These are phyloP conservation scores for Aspergillus glaucus DNA, from an alignment of 2,329 filamentous ascomycete species.

Conservation along the genomic window DNA sequence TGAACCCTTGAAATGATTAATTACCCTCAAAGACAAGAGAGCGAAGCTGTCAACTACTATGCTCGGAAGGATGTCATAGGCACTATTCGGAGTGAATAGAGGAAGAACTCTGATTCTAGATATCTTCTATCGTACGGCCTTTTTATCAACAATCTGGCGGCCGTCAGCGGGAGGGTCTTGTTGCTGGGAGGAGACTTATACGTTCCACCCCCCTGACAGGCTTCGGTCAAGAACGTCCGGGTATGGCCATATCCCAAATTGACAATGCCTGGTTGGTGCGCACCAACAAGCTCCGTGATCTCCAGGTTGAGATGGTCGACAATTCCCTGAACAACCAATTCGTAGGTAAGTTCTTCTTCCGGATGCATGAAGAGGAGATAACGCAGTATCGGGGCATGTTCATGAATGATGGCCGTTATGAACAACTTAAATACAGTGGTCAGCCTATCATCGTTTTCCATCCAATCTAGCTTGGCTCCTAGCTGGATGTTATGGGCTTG, in stretches of 20 bases:
- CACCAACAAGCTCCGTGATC: not conserved
- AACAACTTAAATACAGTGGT: not conserved
- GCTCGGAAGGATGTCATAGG: no score
- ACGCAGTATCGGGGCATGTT: not conserved
- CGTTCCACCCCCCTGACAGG: not conserved
- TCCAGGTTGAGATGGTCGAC: not conserved
- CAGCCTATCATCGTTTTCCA: not conserved
- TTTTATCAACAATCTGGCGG: no score
- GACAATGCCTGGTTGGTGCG: not conserved
- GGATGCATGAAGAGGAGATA: not conserved
- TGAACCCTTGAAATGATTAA: no score
- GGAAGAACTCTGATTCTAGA: no score
- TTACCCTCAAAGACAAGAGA: no score
- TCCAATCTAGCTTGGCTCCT: not conserved
- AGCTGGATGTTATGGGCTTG: not conserved
- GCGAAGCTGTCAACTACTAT: no score
- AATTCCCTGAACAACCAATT: not conserved
- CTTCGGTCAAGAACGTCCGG: not conserved
- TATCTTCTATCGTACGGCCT: no score
- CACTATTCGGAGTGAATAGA: no score
- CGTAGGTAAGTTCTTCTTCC: not conserved
- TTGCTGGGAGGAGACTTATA: no score
- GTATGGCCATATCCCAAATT: not conserved
- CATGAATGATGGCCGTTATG: not conserved
- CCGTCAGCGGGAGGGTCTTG: no score